Conservation (phyloP, 78 protist species). For the Dictyostelium capitatum region DNA sequence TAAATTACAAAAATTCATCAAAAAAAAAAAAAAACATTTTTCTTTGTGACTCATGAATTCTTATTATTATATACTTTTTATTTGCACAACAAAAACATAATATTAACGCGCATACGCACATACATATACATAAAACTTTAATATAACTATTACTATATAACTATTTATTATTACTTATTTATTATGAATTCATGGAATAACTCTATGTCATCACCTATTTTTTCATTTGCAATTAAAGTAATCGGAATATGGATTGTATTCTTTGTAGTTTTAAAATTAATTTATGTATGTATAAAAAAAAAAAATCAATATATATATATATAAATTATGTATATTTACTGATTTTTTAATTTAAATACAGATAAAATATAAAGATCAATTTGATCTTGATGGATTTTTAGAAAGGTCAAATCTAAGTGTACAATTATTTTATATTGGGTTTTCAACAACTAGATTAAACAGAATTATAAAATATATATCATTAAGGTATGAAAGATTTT, state of each 20-base stretch:
- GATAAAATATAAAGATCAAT: conserved; percentile 16
- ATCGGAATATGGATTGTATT: conserved; percentile 33
- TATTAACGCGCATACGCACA: too few species aligned
- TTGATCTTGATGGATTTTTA: conserved; percentile 14
- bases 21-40: too few species aligned
- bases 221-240: conserved; percentile 17
- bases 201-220: not conserved
- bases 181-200: not conserved
- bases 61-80: too few species aligned
- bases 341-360: not conserved
- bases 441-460: conserved; percentile 38
- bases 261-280: conserved; percentile 37
- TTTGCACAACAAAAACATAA: too few species aligned
- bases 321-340: too few species aligned
- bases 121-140: too few species aligned
- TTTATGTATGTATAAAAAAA: conserved; percentile 35
- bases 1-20: too few species aligned
- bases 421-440: conserved; percentile 31
- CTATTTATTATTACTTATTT: too few species aligned
- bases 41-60: too few species aligned
- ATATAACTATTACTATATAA: not conserved
- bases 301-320: too few species aligned
- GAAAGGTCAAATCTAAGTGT: not conserved
- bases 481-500: conserved; percentile 35
- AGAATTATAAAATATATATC: not conserved